Conservation (phyloP, 805 yeast species). For the Vanderwaltozyma verrucispora region DNA sequence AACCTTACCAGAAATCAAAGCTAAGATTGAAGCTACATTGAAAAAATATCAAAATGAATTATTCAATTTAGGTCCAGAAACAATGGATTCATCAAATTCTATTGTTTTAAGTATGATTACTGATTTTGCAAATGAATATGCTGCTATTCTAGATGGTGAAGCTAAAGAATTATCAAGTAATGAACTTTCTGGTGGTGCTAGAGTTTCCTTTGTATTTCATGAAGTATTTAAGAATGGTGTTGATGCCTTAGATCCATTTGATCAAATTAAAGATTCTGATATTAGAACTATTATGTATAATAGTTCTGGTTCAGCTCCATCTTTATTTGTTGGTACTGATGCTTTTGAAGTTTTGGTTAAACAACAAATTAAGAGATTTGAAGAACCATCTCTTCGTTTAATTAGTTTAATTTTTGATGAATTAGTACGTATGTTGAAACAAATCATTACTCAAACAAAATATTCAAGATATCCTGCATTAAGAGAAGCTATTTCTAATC, state of each 20-base stretch:
- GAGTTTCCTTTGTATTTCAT: constrained; percentile 93
- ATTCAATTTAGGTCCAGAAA: constrained; percentile 71
- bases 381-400: constrained; percentile 85
- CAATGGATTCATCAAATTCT: constrained; percentile 81
- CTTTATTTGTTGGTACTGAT: constrained; percentile 92
- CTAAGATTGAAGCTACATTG: constrained; percentile 75
- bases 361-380: constrained; percentile 87
- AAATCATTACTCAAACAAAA: constrained; percentile 70
- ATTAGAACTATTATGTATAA: constrained; percentile 95
- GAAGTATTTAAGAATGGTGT: constrained; percentile 92
- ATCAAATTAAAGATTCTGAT: constrained; percentile 90
- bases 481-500: constrained; percentile 75
- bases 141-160: constrained; percentile 85
- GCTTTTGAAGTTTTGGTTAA: constrained; percentile 94
- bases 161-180: constrained; percentile 78
- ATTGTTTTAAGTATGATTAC: constrained; percentile 86
- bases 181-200: constrained; percentile 96
- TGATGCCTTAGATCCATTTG: constrained; percentile 87
- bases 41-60: constrained; percentile 79
- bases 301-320: constrained; percentile 93
- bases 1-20: constrained; percentile 85
- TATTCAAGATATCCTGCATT: constrained; percentile 85
- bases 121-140: constrained; percentile 84
- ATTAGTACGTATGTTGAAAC: constrained; percentile 79
- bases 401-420: constrained; percentile 89